A percentile compares a stretch with the other conserved stretches of the same genome.
Evolutionary conservation across 805 yeast species (phyloP).

Genomic region (Metschnikowia proteae): DNA sequence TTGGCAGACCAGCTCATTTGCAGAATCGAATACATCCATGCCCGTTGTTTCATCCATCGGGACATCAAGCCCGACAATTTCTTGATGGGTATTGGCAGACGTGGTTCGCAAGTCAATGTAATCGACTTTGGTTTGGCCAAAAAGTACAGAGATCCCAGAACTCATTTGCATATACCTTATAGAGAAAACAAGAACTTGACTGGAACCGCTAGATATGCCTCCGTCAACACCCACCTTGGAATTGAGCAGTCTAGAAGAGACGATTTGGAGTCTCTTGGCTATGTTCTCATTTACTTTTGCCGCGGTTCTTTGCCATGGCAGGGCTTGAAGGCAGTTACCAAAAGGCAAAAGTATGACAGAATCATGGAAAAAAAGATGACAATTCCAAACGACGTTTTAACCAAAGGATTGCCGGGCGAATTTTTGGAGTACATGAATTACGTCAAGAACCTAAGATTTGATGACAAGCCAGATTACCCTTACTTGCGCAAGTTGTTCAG

Average conservation of each 20-base stretch:
- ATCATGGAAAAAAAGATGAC: conserved; percentile 25
- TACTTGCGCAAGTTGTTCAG: conserved; percentile 85
- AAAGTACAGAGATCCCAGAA: conserved; percentile 89
- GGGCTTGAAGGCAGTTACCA: conserved; percentile 22
- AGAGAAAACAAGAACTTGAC: conserved; percentile 22
- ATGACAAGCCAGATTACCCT: conserved; percentile 92
- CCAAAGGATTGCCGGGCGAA: conserved; percentile 79
- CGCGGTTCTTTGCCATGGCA: conserved; percentile 23
- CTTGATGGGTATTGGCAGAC: conserved; percentile 83
- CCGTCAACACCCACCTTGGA: conserved; percentile 22
- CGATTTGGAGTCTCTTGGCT: conserved; percentile 22
- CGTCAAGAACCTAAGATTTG: conserved; percentile 86
- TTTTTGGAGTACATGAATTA: conserved; percentile 84
- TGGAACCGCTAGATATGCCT: conserved; percentile 22
- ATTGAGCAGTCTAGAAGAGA: conserved; percentile 21
- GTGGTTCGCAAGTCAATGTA: conserved; percentile 93
- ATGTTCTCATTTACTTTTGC: conserved; percentile 21
- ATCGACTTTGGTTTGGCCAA: conserved; percentile 94
- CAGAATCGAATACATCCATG: conserved; percentile 92
- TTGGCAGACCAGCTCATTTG: conserved; percentile 93
- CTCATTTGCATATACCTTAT: conserved; percentile 85
- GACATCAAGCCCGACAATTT: conserved; percentile 84
- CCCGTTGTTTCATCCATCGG: conserved; percentile 83
- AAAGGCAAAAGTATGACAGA: conserved; percentile 22
- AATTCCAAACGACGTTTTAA: conserved; percentile 20